Evolutionary conservation across 2,329 filamentous ascomycete species (phyloP).

Genomic region (Cladosporium phlei): DNA sequence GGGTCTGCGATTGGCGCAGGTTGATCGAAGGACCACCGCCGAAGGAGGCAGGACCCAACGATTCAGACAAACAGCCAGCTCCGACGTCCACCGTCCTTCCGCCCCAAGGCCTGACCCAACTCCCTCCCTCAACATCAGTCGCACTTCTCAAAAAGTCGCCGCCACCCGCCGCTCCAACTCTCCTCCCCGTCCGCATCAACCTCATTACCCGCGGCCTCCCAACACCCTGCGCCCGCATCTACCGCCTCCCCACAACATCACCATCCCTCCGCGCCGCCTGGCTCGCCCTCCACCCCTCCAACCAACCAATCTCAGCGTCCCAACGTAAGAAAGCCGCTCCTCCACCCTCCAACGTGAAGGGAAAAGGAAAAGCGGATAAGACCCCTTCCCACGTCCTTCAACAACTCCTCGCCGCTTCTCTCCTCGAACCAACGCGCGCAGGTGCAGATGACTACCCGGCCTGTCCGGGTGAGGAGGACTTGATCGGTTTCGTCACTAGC

Average conservation of each 20-base stretch:
- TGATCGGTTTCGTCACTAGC: constrained; percentile 86
- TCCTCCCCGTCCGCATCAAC: constrained; percentile 62
- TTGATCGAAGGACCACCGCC: background rate
- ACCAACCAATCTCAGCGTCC: constrained; percentile 11
- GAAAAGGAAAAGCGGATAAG: constrained; percentile 16
- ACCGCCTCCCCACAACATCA: constrained; percentile 64
- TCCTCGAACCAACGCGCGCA: constrained; percentile 39
- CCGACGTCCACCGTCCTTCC: background rate
- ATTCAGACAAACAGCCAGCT: background rate
- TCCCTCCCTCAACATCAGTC: constrained; percentile 19
- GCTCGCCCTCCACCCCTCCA: constrained; percentile 54
- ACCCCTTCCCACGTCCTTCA: constrained; percentile 44
- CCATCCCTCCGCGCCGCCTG: constrained; percentile 61
- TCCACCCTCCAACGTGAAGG: constrained; percentile 22
- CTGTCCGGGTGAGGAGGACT: constrained; percentile 68
- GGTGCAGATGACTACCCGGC: constrained; percentile 50
- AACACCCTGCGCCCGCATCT: constrained; percentile 70
- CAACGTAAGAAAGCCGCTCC: constrained; percentile 22
- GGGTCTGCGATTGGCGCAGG: constrained; percentile 68
- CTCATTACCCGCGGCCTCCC: constrained; percentile 68
- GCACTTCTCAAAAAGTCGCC: constrained; percentile 17
- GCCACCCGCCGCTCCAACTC: constrained; percentile 31
- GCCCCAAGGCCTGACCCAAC: background rate
- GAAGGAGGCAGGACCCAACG: background rate
- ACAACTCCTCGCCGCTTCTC: constrained; percentile 37